Percentiles rank a stretch among this genome's conserved stretches.
These are phyloP conservation scores for Hura crepitans DNA, from an alignment of 441 rosid genomes.

Conservation along the genomic window DNA sequence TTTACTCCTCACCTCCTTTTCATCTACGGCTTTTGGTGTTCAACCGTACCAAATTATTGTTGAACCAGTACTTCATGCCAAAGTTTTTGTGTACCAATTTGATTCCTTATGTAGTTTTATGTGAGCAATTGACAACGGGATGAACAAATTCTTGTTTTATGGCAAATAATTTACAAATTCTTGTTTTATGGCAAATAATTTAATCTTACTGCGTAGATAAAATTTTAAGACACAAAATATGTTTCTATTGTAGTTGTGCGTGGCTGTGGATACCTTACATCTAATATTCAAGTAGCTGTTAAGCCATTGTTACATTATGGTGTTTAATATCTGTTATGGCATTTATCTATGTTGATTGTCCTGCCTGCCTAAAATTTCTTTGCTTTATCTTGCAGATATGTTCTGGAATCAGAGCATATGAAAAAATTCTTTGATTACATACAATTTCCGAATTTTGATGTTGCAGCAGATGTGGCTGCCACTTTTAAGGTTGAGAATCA, in stretches of 20 bases:
- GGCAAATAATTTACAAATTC: not conserved
- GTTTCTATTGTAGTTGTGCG: not conserved
- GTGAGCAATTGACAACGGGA: not conserved
- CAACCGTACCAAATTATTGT: not conserved
- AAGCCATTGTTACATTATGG: not conserved
- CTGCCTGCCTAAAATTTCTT: constrained; percentile 6
- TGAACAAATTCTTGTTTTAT: not conserved
- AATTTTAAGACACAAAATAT: too few relatives aligned
- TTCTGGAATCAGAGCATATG: constrained; percentile 74
- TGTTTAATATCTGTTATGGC: not conserved
- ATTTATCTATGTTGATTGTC: not conserved
- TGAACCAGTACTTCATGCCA: not conserved
- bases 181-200: too few relatives aligned
- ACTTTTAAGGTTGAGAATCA: constrained; percentile 72
- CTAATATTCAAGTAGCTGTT: not conserved
- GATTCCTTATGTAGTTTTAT: not conserved
- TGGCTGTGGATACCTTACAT: not conserved
- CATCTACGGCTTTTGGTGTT: not conserved
- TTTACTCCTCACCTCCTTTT: not conserved
- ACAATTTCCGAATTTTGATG: constrained; percentile 95
- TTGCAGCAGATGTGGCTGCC: constrained; percentile 99
- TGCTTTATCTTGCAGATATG: constrained; percentile 51
- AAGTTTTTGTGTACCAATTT: not conserved
- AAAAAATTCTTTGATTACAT: constrained; percentile 86
- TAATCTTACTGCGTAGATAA: too few relatives aligned